Percentiles rank a stretch among this genome's conserved stretches.
phyloP scores from a whole-genome alignment of 495 filamentous ascomycete species.

The Podospora pseudopauciseta region DNA sequence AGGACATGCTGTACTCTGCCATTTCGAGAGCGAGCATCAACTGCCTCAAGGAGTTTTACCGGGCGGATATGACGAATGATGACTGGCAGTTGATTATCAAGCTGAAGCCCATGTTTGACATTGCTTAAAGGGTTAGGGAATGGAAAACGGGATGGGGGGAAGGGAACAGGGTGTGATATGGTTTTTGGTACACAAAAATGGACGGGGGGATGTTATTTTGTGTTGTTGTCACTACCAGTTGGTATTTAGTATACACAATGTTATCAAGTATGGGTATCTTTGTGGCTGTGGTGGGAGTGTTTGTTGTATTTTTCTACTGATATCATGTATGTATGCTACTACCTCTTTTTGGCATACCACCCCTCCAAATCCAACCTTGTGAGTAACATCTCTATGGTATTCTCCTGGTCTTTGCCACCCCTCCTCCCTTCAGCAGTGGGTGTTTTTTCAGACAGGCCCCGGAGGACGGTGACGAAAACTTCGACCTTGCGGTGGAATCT shows the following conservation, averaged over 20 bases:
- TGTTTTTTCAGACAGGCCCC: constrained; percentile 57
- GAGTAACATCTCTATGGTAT: constrained; percentile 52
- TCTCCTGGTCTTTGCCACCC: constrained; percentile 32
- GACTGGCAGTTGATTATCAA: constrained; percentile 92
- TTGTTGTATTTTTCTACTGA: too few species aligned
- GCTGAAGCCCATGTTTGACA: constrained; percentile 91
- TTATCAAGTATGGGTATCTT: too few species aligned
- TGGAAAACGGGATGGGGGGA: not conserved
- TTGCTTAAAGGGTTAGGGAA: constrained; percentile 36
- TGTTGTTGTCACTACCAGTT: not conserved
- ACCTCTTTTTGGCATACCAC: constrained; percentile 42
- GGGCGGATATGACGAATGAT: constrained; percentile 83
- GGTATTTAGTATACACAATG: too few species aligned
- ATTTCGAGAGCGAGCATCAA: constrained; percentile 89
- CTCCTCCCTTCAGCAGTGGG: constrained; percentile 25
- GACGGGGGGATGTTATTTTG: too few species aligned
- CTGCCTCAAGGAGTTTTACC: constrained; percentile 93
- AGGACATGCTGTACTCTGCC: constrained; percentile 79
- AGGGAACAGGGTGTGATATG: too few species aligned
- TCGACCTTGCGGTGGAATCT: constrained; percentile 64
- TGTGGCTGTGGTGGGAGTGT: too few species aligned
- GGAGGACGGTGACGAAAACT: constrained; percentile 63
- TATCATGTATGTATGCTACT: not conserved
- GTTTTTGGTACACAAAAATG: too few species aligned
- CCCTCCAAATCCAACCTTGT: constrained; percentile 59